Conservation (phyloP, 2,329 filamentous ascomycete species). For the Fusarium keratoplasticum region DNA sequence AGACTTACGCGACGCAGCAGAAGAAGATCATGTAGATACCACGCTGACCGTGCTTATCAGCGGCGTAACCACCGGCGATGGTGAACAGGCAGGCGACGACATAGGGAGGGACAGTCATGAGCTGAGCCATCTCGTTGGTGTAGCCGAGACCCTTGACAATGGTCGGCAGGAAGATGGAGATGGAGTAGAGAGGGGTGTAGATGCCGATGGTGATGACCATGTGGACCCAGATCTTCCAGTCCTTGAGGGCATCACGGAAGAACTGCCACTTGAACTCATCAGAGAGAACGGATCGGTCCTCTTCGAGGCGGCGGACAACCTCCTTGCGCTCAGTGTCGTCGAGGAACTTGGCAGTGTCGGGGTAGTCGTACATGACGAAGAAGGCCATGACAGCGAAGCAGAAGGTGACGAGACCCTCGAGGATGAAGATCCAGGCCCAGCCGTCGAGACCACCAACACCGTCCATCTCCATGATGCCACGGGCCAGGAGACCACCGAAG, state of each 20-base stretch:
- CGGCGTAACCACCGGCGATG: constrained; percentile 56
- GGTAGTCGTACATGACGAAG: constrained; percentile 70
- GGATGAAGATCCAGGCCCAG: constrained; percentile 86
- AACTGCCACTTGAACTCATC: constrained; percentile 69
- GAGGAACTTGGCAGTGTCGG: constrained; percentile 63
- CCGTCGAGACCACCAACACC: constrained; percentile 64
- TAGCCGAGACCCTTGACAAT: constrained; percentile 53
- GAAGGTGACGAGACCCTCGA: constrained; percentile 68
- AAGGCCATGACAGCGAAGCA: constrained; percentile 58
- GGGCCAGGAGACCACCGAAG: constrained; percentile 71
- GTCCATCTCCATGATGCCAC: constrained; percentile 69
- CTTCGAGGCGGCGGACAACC: constrained; percentile 56
- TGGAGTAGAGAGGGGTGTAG: constrained; percentile 54
- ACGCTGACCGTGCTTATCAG: constrained; percentile 52
- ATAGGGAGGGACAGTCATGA: constrained; percentile 55
- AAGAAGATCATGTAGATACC: constrained; percentile 54
- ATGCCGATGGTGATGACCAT: constrained; percentile 73
- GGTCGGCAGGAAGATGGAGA: constrained; percentile 52
- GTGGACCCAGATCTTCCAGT: constrained; percentile 67
- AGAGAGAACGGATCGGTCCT: constrained; percentile 59
- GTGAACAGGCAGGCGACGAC: constrained; percentile 52
- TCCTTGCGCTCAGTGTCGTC: constrained; percentile 55
- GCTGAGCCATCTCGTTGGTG: constrained; percentile 51
- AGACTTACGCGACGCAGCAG: constrained; percentile 50
- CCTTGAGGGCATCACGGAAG: constrained; percentile 66